Evolutionary conservation across 2,329 filamentous ascomycete genomes (phyloP).

Genomic region (Alternaria brassicae): DNA sequence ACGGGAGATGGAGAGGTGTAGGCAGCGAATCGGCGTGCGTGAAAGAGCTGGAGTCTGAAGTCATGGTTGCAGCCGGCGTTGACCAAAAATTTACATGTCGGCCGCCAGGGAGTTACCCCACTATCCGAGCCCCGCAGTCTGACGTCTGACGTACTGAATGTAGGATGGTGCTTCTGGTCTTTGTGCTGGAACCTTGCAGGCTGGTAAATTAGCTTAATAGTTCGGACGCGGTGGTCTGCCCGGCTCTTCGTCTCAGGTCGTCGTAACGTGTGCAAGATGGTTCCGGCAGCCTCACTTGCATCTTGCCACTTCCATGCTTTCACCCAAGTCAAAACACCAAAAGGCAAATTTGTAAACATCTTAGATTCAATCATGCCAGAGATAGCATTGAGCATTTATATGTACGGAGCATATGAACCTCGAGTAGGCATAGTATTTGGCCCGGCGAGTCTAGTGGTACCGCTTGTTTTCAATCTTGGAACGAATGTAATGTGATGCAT

Average conservation of each 20-base stretch:
- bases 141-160: background rate
- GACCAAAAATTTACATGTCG: slow-evolving; percentile 12
- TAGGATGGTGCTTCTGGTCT: background rate
- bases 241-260: background rate
- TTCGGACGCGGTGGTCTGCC: background rate
- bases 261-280: background rate
- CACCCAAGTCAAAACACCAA: background rate
- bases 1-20: background rate
- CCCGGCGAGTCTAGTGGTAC: slow-evolving; percentile 46
- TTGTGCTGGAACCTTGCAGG: too few species aligned
- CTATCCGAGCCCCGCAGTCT: slow-evolving; percentile 1
- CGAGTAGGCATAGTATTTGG: slow-evolving; percentile 32
- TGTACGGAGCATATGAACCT: slow-evolving; percentile 44
- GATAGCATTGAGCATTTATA: background rate
- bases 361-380: background rate
- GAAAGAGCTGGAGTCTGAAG: slow-evolving; percentile 14
- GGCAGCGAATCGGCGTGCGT: slow-evolving; percentile 14
- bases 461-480: slow-evolving; percentile 40
- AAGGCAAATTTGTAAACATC: background rate
- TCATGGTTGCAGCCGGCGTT: slow-evolving; percentile 11
- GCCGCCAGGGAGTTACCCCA: slow-evolving; percentile 7
- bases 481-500: slow-evolving; percentile 48
- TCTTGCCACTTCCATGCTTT: background rate
- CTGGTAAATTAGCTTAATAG: too few species aligned
- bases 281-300: background rate